Evolutionary conservation across 2,329 filamentous ascomycete genomes (phyloP).

Genomic region (Ampelomyces quisqualis): DNA sequence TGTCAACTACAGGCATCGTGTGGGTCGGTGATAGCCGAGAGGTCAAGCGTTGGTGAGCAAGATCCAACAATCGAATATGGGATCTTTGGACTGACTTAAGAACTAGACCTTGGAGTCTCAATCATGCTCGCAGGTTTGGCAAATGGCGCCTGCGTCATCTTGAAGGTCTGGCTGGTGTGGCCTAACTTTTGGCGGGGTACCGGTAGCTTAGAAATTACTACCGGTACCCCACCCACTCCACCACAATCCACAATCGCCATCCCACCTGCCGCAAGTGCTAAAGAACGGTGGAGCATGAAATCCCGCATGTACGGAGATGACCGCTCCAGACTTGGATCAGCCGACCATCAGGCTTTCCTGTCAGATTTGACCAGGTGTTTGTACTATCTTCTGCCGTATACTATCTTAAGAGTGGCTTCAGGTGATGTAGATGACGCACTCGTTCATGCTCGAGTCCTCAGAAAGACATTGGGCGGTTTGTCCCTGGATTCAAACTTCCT

Average conservation of each 20-base stretch:
- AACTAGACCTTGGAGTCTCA: too few species aligned
- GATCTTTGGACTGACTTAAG: too few species aligned
- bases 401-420: neutral
- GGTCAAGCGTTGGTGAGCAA: too few species aligned
- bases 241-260: constrained; percentile 18
- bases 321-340: too few species aligned
- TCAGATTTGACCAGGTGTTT: too few species aligned
- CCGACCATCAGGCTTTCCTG: too few species aligned
- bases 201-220: constrained; percentile 10
- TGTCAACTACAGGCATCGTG: constrained; percentile 54
- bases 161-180: constrained; percentile 13
- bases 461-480: constrained; percentile 39
- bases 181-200: constrained; percentile 29
- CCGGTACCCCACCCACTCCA: constrained; percentile 35
- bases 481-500: constrained; percentile 35
- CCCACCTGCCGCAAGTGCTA: constrained; percentile 36
- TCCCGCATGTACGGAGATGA: constrained; percentile 14
- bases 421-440: too few species aligned
- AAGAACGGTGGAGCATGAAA: constrained; percentile 14
- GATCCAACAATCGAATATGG: too few species aligned
- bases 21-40: neutral
- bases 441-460: constrained; percentile 31
- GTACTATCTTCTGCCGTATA: neutral
- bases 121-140: too few species aligned
- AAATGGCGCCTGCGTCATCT: constrained; percentile 4